Evolutionary conservation across 352 stramenopile genomes (phyloP).

Genomic region (Phytophthora sojae): DNA sequence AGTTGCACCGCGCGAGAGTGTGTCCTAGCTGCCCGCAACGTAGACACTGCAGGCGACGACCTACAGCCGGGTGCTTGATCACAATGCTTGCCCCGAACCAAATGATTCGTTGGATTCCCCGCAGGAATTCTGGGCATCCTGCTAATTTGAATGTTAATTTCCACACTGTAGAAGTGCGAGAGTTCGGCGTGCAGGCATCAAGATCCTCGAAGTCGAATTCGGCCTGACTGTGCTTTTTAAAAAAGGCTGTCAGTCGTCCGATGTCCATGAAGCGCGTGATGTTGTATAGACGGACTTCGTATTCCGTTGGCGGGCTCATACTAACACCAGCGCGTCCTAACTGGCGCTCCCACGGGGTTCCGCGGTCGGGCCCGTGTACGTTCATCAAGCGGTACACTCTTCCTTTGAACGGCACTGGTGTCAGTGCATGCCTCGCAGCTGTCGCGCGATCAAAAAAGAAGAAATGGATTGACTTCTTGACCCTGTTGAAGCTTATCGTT

Average conservation of each 20-base stretch:
- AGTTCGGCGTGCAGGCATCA: no score
- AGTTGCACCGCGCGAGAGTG: no score
- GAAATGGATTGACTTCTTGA: neutral
- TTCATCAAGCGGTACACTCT: no score
- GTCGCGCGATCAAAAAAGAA: no score
- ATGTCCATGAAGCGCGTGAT: neutral
- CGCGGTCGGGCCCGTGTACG: no score
- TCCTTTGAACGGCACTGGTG: neutral
- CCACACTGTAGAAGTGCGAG: no score
- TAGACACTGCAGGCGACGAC: neutral
- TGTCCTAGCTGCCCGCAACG: no score
- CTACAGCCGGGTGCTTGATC: neutral
- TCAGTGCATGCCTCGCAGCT: no score
- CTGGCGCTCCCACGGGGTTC: neutral
- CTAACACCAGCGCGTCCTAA: neutral
- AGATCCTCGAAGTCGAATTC: neutral
- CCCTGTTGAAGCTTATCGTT: neutral
- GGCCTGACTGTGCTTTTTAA: neutral
- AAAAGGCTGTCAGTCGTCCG: neutral
- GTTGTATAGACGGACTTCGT: neutral
- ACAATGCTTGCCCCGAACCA: neutral
- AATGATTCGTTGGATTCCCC: no score
- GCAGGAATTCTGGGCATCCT: constrained; percentile 1
- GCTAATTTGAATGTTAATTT: neutral
- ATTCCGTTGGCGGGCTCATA: neutral